These are phyloP conservation scores for Backusella psychrophila DNA, from an alignment of 192 early-diverging fungal genomes.

Conservation along the genomic window DNA sequence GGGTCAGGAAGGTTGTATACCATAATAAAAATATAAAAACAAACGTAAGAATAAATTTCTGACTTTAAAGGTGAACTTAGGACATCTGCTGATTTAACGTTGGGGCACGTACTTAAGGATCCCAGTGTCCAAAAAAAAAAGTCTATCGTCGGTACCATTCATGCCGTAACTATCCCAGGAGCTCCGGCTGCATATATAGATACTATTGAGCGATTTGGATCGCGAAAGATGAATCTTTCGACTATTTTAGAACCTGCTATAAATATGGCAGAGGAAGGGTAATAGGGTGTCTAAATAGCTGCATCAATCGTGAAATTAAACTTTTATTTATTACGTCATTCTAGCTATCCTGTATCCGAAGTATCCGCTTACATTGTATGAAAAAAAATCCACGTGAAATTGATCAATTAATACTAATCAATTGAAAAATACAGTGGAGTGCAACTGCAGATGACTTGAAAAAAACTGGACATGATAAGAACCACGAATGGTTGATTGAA, in stretches of 20 bases:
- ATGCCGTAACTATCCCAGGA: constrained; percentile 64
- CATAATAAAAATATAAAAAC: too few species aligned
- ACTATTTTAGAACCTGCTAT: constrained; percentile 67
- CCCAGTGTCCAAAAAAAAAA: constrained; percentile 22
- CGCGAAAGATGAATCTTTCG: constrained; percentile 46
- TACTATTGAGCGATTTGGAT: constrained; percentile 60
- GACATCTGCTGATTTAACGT: constrained; percentile 36
- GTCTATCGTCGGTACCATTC: constrained; percentile 39
- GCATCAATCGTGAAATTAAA: too few species aligned
- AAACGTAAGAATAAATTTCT: neutral
- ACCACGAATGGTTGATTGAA: constrained; percentile 47
- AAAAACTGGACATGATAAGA: constrained; percentile 12
- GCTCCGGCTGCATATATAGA: constrained; percentile 74
- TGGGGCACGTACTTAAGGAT: constrained; percentile 40
- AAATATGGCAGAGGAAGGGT: constrained; percentile 64
- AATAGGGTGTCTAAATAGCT: neutral
- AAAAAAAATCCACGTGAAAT: neutral
- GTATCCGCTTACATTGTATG: constrained; percentile 22
- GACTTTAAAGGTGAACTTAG: neutral
- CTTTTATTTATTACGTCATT: neutral
- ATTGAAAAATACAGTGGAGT: constrained; percentile 31
- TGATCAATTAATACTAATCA: neutral
- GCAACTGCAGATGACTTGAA: constrained; percentile 8
- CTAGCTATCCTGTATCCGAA: constrained; percentile 13
- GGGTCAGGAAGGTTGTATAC: too few species aligned